These are phyloP conservation scores for Sporothrix mexicana DNA, from an alignment of 2,329 filamentous ascomycete species.

Conservation along the genomic window DNA sequence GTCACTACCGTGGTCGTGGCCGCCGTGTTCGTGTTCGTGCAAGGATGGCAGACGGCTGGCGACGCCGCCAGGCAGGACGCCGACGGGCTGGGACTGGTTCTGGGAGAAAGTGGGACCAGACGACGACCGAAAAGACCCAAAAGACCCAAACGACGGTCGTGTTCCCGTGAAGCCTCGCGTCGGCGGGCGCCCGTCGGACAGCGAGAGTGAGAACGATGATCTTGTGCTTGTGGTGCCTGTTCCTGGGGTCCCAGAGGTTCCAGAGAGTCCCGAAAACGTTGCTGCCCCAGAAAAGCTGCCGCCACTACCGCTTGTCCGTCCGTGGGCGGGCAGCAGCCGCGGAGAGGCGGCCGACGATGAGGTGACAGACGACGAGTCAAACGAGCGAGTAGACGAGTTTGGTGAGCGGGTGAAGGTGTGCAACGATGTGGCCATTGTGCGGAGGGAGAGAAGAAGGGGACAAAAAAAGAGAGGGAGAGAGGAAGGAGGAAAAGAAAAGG, in stretches of 20 bases:
- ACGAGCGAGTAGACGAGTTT: slow-evolving; percentile 65
- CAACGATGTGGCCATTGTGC: slow-evolving; percentile 60
- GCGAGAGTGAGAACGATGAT: slow-evolving; percentile 21
- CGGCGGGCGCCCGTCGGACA: slow-evolving; percentile 25
- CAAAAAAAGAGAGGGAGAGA: slow-evolving; percentile 1
- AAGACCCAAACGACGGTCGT: neutral
- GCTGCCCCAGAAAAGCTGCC: neutral
- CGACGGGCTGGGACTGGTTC: slow-evolving; percentile 57
- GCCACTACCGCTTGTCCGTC: slow-evolving; percentile 53
- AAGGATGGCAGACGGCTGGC: slow-evolving; percentile 26
- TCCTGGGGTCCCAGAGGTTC: neutral
- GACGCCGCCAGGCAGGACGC: slow-evolving; percentile 54
- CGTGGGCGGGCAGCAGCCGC: slow-evolving; percentile 52
- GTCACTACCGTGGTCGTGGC: slow-evolving; percentile 36
- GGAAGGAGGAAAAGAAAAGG: neutral
- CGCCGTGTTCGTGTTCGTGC: slow-evolving; percentile 32
- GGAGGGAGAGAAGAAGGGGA: neutral
- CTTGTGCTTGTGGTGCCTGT: slow-evolving; percentile 7
- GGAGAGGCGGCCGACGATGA: slow-evolving; percentile 68
- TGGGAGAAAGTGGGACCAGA: neutral
- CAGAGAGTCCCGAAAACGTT: no score
- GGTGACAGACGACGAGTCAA: slow-evolving; percentile 68
- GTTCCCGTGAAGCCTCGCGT: slow-evolving; percentile 9
- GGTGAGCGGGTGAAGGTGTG: slow-evolving; percentile 68
- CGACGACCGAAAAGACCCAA: no score